Evolutionary conservation across 805 yeast species (phyloP).

Genomic region (Zygosaccharomyces lentus): DNA sequence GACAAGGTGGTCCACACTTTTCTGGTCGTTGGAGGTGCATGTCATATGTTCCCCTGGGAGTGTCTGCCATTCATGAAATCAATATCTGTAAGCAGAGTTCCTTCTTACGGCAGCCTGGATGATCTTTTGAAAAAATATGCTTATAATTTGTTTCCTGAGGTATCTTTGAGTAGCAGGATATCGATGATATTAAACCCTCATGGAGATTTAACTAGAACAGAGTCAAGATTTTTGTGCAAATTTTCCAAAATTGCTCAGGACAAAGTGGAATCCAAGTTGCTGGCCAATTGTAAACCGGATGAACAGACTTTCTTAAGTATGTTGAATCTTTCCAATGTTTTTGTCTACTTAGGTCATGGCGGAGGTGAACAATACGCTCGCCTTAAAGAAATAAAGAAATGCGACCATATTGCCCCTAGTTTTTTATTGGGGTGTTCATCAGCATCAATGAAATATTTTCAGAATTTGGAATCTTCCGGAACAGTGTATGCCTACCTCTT

Average conservation of each 20-base stretch:
- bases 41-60: constrained; percentile 89
- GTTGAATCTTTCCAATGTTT: constrained; percentile 45
- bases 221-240: constrained; percentile 46
- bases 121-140: constrained; percentile 33
- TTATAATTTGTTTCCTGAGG: constrained; percentile 15
- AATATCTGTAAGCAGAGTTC: constrained; percentile 67
- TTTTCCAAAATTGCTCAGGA: constrained; percentile 35
- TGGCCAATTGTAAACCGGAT: constrained; percentile 51
- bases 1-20: constrained; percentile 50
- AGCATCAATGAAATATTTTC: constrained; percentile 56
- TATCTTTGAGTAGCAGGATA: constrained; percentile 36
- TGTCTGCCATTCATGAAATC: constrained; percentile 53
- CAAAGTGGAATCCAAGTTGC: constrained; percentile 47
- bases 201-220: constrained; percentile 68
- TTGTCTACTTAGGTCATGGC: constrained; percentile 89
- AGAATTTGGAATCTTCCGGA: constrained; percentile 68
- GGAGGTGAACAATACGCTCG: constrained; percentile 86
- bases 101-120: constrained; percentile 50
- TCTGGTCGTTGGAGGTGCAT: constrained; percentile 60
- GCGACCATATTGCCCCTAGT: constrained; percentile 48
- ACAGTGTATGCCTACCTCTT: constrained; percentile 69
- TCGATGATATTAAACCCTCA: constrained; percentile 77
- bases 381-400: constrained; percentile 47
- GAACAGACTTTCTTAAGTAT: constrained; percentile 48
- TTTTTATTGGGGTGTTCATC: constrained; percentile 89